Conservation (phyloP, 257 asterid genomes). For the Solanum microdontum region DNA sequence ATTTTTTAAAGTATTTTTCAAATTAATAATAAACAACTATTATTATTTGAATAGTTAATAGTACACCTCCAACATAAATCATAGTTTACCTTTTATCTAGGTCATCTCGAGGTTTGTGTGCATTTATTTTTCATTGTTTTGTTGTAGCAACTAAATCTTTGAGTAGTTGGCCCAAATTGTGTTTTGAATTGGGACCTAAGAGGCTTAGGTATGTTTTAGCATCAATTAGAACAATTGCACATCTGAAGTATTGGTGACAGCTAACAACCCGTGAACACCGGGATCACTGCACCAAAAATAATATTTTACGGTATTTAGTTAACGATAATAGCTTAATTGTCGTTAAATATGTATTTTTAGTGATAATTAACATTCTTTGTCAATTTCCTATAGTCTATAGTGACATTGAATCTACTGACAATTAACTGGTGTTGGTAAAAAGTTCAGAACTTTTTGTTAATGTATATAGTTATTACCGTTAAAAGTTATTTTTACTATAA, state of each 20-base stretch:
- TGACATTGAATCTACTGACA: not conserved
- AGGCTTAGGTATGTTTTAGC: not conserved
- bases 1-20: too few relatives aligned
- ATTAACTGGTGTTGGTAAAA: too few relatives aligned
- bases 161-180: not conserved
- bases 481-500: too few relatives aligned
- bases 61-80: not conserved
- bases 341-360: too few relatives aligned
- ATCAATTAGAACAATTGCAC: not conserved
- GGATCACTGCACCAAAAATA: not conserved
- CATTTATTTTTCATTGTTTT: not conserved
- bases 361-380: too few relatives aligned
- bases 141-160: not conserved
- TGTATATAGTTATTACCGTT: too few relatives aligned
- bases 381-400: too few relatives aligned
- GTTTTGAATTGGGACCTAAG: not conserved
- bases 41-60: too few relatives aligned
- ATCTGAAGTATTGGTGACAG: not conserved
- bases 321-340: not conserved
- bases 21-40: too few relatives aligned
- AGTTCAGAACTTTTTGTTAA: not conserved
- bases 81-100: not conserved
- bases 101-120: not conserved
- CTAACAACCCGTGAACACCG: not conserved
- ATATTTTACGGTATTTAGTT: too few relatives aligned